Evolutionary conservation across 1,284 basidiomycete species (phyloP).

Genomic region (Heliocybe sulcata): DNA sequence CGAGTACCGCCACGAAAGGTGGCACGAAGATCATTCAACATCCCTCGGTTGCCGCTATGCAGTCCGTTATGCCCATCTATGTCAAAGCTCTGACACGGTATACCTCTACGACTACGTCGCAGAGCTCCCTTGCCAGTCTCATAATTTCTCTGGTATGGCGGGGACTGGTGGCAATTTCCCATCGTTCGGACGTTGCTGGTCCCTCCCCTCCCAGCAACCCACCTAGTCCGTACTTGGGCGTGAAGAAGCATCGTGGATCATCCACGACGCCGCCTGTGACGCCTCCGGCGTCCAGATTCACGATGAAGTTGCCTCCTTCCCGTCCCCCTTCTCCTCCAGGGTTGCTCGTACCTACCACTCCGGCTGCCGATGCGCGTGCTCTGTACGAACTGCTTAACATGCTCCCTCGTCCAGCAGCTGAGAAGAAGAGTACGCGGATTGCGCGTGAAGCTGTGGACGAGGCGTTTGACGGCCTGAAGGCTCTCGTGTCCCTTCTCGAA

Average conservation of each 20-base stretch:
- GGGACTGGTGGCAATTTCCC: constrained; percentile 58
- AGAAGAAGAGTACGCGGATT: constrained; percentile 36
- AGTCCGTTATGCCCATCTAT: constrained; percentile 53
- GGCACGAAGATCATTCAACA: constrained; percentile 38
- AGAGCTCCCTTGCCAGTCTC: constrained; percentile 56
- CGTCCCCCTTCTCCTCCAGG: constrained; percentile 57
- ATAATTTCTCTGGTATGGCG: constrained; percentile 70
- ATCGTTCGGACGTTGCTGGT: constrained; percentile 36
- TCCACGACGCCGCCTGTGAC: constrained; percentile 46
- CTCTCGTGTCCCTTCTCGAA: constrained; percentile 51
- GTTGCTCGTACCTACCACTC: constrained; percentile 25
- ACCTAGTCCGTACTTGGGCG: constrained; percentile 19
- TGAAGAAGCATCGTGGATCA: constrained; percentile 35
- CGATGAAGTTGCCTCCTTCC: constrained; percentile 60
- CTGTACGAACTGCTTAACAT: constrained; percentile 49
- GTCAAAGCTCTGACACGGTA: constrained; percentile 50
- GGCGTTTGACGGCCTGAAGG: constrained; percentile 56
- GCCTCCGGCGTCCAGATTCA: constrained; percentile 53
- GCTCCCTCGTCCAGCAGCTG: constrained; percentile 53
- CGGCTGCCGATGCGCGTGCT: constrained; percentile 49
- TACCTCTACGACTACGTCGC: constrained; percentile 41
- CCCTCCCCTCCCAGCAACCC: constrained; percentile 39
- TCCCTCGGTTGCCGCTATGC: constrained; percentile 51
- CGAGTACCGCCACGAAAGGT: constrained; percentile 16
- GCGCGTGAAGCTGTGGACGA: constrained; percentile 74